Percentiles rank a stretch among this genome's conserved stretches.
These are phyloP conservation scores for Candida qinlingensis DNA, from an alignment of 805 yeast genomes.

Conservation along the genomic window DNA sequence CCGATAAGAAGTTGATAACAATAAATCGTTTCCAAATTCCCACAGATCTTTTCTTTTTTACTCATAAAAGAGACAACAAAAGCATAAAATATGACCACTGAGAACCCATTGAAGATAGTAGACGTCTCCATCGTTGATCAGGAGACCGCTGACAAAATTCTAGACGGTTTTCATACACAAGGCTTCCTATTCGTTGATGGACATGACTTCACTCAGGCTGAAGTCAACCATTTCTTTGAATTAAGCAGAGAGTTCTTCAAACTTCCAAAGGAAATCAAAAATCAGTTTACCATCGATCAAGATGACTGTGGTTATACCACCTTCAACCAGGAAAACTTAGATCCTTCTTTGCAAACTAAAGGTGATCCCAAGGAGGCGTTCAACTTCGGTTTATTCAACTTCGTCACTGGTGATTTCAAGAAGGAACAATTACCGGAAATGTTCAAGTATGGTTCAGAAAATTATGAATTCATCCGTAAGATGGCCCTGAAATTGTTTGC, in stretches of 20 bases:
- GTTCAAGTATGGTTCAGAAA: slow-evolving; percentile 36
- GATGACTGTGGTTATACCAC: slow-evolving; percentile 59
- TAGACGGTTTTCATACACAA: slow-evolving; percentile 55
- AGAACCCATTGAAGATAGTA: slow-evolving; percentile 48
- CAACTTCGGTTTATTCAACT: slow-evolving; percentile 55
- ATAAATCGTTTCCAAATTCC: background rate
- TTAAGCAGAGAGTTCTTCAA: slow-evolving; percentile 45
- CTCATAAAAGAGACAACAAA: too few species aligned
- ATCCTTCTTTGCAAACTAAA: slow-evolving; percentile 21
- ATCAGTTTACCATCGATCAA: slow-evolving; percentile 42
- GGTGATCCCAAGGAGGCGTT: slow-evolving; percentile 69
- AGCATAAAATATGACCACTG: slow-evolving; percentile 2
- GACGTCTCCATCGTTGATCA: slow-evolving; percentile 45
- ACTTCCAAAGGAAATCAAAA: slow-evolving; percentile 47
- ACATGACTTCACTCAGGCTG: slow-evolving; percentile 52
- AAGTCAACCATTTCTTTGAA: slow-evolving; percentile 46
- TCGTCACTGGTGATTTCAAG: slow-evolving; percentile 40
- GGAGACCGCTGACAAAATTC: slow-evolving; percentile 43
- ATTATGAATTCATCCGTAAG: slow-evolving; percentile 36
- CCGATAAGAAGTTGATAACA: background rate
- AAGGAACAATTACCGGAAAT: slow-evolving; percentile 45
- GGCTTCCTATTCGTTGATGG: slow-evolving; percentile 68
- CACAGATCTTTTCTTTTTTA: too few species aligned
- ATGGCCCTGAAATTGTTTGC: slow-evolving; percentile 42
- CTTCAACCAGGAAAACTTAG: slow-evolving; percentile 45